Evolutionary conservation across 2,329 filamentous ascomycete genomes (phyloP).

Genomic region (Sordariomycetes sp.): DNA sequence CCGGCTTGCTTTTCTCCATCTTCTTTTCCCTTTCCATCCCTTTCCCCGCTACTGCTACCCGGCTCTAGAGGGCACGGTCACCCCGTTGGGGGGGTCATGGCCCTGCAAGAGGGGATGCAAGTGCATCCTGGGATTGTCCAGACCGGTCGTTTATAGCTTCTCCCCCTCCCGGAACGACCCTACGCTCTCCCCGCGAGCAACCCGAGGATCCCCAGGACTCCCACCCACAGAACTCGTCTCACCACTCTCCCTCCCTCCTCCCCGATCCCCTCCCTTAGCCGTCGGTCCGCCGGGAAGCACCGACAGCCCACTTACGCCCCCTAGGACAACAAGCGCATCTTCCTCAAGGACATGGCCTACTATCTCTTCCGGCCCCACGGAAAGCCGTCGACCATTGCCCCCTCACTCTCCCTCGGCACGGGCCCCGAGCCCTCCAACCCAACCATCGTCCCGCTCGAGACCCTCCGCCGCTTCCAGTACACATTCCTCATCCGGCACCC

Average conservation of each 20-base stretch:
- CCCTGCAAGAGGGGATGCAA: not conserved
- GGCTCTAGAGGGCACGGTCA: not conserved
- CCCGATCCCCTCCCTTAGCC: not conserved
- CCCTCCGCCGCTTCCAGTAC: conserved; percentile 77
- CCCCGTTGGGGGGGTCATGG: not conserved
- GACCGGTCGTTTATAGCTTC: not conserved
- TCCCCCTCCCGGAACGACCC: not conserved
- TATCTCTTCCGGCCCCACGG: conserved; percentile 71
- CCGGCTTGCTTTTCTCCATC: not conserved
- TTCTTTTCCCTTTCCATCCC: not conserved
- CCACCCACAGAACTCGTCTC: not conserved
- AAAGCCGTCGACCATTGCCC: conserved; percentile 56
- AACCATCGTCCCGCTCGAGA: conserved; percentile 63
- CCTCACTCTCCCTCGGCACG: conserved; percentile 52
- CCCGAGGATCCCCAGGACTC: not conserved
- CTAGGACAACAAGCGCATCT: conserved; percentile 64
- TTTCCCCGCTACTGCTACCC: not conserved
- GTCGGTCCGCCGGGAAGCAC: conserved; percentile 4
- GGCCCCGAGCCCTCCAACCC: conserved; percentile 60
- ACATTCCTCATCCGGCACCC: conserved; percentile 95
- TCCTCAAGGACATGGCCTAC: conserved; percentile 97
- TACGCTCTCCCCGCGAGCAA: not conserved
- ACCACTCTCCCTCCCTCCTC: not conserved
- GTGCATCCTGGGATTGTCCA: not conserved
- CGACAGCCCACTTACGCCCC: conserved; percentile 12